Conservation (phyloP, 352 stramenopile species). For the Globisporangium spiculum region DNA sequence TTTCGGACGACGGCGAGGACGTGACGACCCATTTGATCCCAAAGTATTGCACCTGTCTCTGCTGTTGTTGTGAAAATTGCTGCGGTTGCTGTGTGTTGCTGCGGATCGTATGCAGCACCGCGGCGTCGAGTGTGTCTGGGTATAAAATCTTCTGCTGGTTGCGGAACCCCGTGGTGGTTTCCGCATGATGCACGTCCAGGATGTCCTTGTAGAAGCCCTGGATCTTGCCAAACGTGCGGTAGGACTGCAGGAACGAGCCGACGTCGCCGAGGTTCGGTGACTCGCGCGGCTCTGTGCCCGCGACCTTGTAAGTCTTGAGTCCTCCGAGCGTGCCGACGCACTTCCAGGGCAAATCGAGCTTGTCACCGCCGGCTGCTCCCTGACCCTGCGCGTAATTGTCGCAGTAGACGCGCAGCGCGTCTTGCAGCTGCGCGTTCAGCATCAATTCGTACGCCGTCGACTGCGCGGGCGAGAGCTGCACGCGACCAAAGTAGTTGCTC, state of each 20-base stretch:
- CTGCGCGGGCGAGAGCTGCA: constrained; percentile 31
- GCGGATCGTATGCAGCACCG: constrained; percentile 32
- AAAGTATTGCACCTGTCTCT: constrained; percentile 36
- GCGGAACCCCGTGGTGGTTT: constrained; percentile 36
- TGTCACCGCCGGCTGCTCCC: constrained; percentile 16
- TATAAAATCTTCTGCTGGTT: constrained; percentile 48
- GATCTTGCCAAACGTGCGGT: constrained; percentile 42
- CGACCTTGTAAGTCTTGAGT: constrained; percentile 43
- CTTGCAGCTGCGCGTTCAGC: constrained; percentile 45
- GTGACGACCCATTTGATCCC: constrained; percentile 50
- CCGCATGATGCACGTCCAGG: constrained; percentile 33
- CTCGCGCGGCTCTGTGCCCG: constrained; percentile 18
- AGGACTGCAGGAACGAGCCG: constrained; percentile 30
- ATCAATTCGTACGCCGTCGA: constrained; percentile 29
- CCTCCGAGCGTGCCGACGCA: constrained; percentile 31
- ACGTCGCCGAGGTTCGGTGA: constrained; percentile 1
- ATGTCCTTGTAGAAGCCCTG: constrained; percentile 56
- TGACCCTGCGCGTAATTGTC: constrained; percentile 19
- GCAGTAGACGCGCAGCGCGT: constrained; percentile 33
- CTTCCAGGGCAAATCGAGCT: constrained; percentile 42
- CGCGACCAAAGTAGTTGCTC: constrained; percentile 19
- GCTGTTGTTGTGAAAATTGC: constrained; percentile 14
- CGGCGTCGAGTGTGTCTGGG: constrained; percentile 36
- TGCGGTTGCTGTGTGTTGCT: constrained; percentile 3
- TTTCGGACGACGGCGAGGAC: constrained; percentile 22